Percentiles rank a stretch among this genome's conserved stretches.
Conservation (phyloP, 2,329 filamentous ascomycete genomes). For the Fusarium sp. region DNA sequence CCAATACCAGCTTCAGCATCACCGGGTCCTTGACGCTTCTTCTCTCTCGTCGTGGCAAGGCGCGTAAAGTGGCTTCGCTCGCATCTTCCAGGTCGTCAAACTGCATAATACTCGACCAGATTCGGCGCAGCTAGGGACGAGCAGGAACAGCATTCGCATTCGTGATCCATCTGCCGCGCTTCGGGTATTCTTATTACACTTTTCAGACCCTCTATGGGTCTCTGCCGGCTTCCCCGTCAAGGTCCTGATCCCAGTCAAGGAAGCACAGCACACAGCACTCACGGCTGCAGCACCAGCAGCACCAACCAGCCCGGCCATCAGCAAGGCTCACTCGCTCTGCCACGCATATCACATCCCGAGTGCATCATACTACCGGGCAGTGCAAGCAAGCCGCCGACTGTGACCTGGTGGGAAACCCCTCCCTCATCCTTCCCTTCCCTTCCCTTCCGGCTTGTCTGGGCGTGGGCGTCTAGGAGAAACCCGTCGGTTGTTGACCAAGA, state of each 20-base stretch:
- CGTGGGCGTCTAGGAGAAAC: slow-evolving; percentile 9
- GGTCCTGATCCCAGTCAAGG: slow-evolving; percentile 2
- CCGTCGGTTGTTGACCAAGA: slow-evolving; percentile 3
- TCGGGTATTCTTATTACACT: background rate
- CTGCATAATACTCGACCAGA: background rate
- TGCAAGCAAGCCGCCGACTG: slow-evolving; percentile 4
- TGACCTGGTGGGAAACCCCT: background rate
- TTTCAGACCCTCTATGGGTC: background rate
- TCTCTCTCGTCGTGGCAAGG: background rate
- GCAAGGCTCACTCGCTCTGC: slow-evolving; percentile 9
- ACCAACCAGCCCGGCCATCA: background rate
- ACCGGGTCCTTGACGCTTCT: background rate
- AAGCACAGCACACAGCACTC: slow-evolving; percentile 14
- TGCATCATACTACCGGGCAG: slow-evolving; percentile 4
- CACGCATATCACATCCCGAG: background rate
- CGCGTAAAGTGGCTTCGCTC: background rate
- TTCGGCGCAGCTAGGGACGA: background rate
- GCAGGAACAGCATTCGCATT: background rate
- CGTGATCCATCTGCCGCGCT: background rate
- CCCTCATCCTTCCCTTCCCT: background rate
- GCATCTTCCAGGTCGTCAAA: background rate
- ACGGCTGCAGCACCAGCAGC: background rate
- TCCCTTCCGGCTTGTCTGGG: background rate
- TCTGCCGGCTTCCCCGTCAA: background rate
- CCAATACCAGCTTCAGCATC: background rate